Percentiles rank a stretch among this genome's conserved stretches.
These are phyloP conservation scores for Micractinium conductrix DNA, from an alignment of 139 green algal genomes.

Conservation along the genomic window DNA sequence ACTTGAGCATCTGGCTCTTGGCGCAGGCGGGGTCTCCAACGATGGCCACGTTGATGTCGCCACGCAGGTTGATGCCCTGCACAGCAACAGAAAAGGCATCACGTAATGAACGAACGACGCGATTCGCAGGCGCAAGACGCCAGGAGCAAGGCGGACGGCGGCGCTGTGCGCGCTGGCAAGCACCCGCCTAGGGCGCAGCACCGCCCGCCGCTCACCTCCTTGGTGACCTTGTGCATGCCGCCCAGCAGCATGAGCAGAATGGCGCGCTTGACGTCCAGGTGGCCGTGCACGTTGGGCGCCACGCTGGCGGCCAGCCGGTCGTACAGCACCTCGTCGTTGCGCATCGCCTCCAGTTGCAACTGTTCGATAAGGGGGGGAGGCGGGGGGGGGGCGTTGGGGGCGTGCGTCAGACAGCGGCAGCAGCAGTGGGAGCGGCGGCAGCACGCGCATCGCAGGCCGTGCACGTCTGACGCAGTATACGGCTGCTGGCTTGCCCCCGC, in stretches of 20 bases:
- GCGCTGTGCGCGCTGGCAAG: too few relatives aligned
- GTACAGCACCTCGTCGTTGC: conserved; percentile 57
- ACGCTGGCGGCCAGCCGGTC: conserved; percentile 76
- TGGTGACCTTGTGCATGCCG: conserved; percentile 89
- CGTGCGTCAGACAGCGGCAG: neutral
- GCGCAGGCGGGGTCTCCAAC: conserved; percentile 96
- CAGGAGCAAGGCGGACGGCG: too few relatives aligned
- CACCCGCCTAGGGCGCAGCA: too few relatives aligned
- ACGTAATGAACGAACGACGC: too few relatives aligned
- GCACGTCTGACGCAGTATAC: too few relatives aligned
- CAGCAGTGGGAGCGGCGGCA: neutral
- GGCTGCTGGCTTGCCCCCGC: too few relatives aligned
- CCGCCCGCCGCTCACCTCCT: conserved; percentile 70
- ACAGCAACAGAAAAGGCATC: too few relatives aligned
- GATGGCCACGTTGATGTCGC: conserved; percentile 99
- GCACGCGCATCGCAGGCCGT: too few relatives aligned
- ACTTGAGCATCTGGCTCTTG: conserved; percentile 93
- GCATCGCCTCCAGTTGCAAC: conserved; percentile 56
- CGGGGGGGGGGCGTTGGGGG: too few relatives aligned
- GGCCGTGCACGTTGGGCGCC: conserved; percentile 87
- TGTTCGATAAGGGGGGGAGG: conserved; percentile 31
- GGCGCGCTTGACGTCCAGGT: conserved; percentile 87
- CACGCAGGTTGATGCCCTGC: conserved; percentile 91
- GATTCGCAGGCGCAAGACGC: too few relatives aligned
- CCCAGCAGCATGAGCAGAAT: conserved; percentile 95